A percentile compares a stretch with the other conserved stretches of the same genome.
Conservation (phyloP, 257 asterid genomes). For the Solanum etuberosum region DNA sequence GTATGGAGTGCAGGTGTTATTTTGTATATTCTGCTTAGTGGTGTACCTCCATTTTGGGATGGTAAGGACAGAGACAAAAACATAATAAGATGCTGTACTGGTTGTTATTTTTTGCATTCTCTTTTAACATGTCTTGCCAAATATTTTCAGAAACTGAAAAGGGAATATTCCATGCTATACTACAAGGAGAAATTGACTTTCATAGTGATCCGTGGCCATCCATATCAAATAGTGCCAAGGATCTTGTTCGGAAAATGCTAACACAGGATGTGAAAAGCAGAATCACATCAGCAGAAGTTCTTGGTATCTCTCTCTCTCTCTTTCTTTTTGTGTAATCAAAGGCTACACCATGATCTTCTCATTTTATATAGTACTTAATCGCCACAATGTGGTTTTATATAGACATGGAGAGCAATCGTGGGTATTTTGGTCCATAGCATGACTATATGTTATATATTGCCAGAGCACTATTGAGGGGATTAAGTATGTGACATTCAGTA, state of each 20-base stretch:
- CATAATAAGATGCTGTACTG: not conserved
- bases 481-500: not conserved
- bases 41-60: constrained; percentile 97
- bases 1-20: constrained; percentile 96
- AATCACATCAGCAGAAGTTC: constrained; percentile 47
- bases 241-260: constrained; percentile 47
- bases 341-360: not conserved
- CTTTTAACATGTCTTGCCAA: not conserved
- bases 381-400: not conserved
- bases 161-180: constrained; percentile 47
- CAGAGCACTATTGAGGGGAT: not conserved
- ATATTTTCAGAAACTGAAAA: constrained; percentile 38
- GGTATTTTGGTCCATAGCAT: not conserved
- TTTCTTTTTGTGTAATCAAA: not conserved
- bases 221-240: constrained; percentile 46
- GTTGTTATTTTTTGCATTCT: not conserved
- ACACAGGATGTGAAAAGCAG: constrained; percentile 35
- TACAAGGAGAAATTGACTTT: constrained; percentile 44
- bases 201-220: constrained; percentile 56
- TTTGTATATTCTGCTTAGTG: constrained; percentile 73
- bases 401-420: not conserved
- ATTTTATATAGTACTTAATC: not conserved
- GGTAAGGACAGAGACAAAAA: constrained; percentile 29
- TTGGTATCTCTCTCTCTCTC: constrained; percentile 16
- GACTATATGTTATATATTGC: not conserved